Evolutionary conservation across 2,329 filamentous ascomycete species (phyloP).

Genomic region (Beauveria pseudobassiana): DNA sequence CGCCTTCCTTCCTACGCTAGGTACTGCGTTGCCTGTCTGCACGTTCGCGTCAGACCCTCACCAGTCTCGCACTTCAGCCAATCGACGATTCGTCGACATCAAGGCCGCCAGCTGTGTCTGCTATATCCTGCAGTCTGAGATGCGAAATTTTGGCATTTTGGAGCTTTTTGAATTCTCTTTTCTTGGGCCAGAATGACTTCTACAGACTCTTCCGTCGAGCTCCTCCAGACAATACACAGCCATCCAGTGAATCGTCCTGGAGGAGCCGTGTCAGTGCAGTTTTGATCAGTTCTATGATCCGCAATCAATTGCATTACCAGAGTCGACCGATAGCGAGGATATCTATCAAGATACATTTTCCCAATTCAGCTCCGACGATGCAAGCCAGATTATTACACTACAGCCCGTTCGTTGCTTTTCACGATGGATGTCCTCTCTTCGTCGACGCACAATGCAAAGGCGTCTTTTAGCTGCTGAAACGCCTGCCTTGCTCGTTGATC

Average conservation of each 20-base stretch:
- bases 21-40: background rate
- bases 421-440: constrained; percentile 68
- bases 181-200: constrained; percentile 10
- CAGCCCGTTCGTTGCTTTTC: constrained; percentile 5
- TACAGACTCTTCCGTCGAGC: constrained; percentile 1
- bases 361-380: background rate
- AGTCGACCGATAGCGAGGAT: constrained; percentile 1
- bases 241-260: constrained; percentile 1
- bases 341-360: constrained; percentile 3
- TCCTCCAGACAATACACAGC: background rate
- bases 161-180: constrained; percentile 5
- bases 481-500: background rate
- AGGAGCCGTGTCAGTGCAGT: constrained; percentile 3
- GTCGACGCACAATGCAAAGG: constrained; percentile 45
- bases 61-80: background rate
- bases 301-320: constrained; percentile 1
- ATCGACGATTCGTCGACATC: background rate
- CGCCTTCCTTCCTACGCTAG: background rate
- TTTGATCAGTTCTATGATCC: background rate
- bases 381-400: background rate
- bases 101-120: background rate
- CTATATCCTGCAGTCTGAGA: background rate
- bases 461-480: constrained; percentile 9
- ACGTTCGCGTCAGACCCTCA: background rate
- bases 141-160: constrained; percentile 9